Evolutionary conservation across 805 yeast genomes (phyloP), one percentile per base, ranked within the genome.

Genomic region (Groenewaldozyma salmanticensis): DNA sequence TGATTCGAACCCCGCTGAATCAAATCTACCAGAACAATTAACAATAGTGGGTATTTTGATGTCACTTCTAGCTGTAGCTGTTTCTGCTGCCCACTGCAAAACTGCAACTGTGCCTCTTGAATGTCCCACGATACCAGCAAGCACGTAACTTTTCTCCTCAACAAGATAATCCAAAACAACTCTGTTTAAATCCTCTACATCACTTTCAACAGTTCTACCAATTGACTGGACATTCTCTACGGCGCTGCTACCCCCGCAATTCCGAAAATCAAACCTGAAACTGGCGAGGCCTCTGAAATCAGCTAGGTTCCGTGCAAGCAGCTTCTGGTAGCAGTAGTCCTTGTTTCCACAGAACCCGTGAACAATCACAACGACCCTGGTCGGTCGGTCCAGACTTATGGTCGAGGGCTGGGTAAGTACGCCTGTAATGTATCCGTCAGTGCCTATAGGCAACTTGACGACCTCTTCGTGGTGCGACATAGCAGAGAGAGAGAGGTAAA

Each of bases 321-420:
- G 51, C 20, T 73, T 71, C 48, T 81, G 86, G 59, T 81, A 87
- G 44, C 84, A 76, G 56, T 84, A 81, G 63, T 82, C 74, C 49
- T 85, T 74, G 56, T 88, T 94, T 0, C 95, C 94, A 1, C 79
- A 88, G 46, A 74, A 81, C 1, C 96, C 96, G 57, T 88, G 96
- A n/a, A 77, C 49, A 15, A 87, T 54, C 4, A 87, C 55, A 0
- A 79, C 85, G 31, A 72, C 66, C 15, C 59, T 18, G 4, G 44
- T 46, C 4, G 48, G 48, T 33, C 43, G 44, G 17, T 24, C 43
- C 33, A 19, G 38, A 41, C 32, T 38, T 5, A 31, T 34, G 9
- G 19, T 24, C 4, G 21, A 17, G 13, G 54, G 53, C 15, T 19
- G 20, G 20, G 29, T 18, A 7, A 38, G 17, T 18, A 27, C 21